Percentiles rank a stretch among this genome's conserved stretches.
Conservation (phyloP, 768 basidiomycete species). For the Terana coerulea region DNA sequence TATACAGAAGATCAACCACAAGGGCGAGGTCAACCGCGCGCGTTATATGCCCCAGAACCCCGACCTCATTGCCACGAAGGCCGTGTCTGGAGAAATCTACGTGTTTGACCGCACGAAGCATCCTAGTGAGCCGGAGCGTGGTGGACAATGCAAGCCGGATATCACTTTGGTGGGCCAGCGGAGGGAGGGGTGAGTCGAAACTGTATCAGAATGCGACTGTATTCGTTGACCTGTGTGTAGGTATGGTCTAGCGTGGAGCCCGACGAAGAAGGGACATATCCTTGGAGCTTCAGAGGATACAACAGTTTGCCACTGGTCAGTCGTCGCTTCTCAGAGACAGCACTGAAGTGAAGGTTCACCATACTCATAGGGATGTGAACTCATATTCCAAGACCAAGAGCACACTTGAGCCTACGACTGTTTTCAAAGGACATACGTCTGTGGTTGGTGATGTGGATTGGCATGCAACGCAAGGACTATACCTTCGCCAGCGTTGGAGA, state of each 20-base stretch:
- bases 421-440: slow-evolving; percentile 86
- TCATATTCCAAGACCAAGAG: slow-evolving; percentile 77
- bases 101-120: slow-evolving; percentile 99
- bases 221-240: slow-evolving; percentile 35
- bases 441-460: slow-evolving; percentile 98
- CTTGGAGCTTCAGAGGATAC: slow-evolving; percentile 94
- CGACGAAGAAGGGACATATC: slow-evolving; percentile 75
- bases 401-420: slow-evolving; percentile 77
- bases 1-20: slow-evolving; percentile 93
- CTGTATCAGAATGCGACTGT: neutral
- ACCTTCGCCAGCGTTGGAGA: slow-evolving; percentile 95
- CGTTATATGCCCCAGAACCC: slow-evolving; percentile 99
- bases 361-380: slow-evolving; percentile 78
- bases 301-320: slow-evolving; percentile 91
- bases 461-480: slow-evolving; percentile 77
- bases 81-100: slow-evolving; percentile 84
- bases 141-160: slow-evolving; percentile 84
- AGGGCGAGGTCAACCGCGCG: slow-evolving; percentile 93
- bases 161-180: slow-evolving; percentile 87
- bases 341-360: neutral
- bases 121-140: slow-evolving; percentile 85
- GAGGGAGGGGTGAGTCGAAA: slow-evolving; percentile 77
- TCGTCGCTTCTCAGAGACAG: slow-evolving; percentile 2
- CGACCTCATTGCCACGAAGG: slow-evolving; percentile 93
- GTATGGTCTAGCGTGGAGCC: slow-evolving; percentile 93